These are phyloP conservation scores for Platanthera zijinensis DNA, from an alignment of 106 monocot genomes.

Conservation along the genomic window DNA sequence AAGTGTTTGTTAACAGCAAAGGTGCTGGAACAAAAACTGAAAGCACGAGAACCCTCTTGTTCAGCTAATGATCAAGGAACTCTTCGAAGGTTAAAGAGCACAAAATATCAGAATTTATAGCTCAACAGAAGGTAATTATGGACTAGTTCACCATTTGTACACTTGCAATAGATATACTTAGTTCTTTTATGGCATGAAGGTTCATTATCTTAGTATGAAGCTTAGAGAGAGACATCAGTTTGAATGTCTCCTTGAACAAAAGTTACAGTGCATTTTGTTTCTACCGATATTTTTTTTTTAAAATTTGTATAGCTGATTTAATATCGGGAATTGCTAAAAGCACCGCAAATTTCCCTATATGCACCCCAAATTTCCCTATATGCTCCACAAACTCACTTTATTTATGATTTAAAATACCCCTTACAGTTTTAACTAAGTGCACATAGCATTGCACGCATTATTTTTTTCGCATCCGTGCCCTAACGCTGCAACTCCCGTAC, in stretches of 20 bases:
- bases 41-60: slow-evolving; percentile 35
- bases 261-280: slow-evolving; percentile 11
- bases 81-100: slow-evolving; percentile 52
- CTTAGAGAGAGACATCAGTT: slow-evolving; percentile 27
- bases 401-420: no score
- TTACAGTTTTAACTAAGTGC: no score
- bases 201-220: slow-evolving; percentile 34
- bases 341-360: no score
- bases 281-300: no score
- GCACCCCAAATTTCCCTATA: no score
- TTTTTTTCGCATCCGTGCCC: no score
- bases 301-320: background rate
- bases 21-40: slow-evolving; percentile 53
- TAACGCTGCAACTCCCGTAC: no score
- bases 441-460: no score
- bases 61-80: slow-evolving; percentile 45
- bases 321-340: background rate
- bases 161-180: background rate
- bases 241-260: slow-evolving; percentile 27
- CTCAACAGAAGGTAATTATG: slow-evolving; percentile 33
- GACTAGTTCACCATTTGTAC: background rate
- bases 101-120: slow-evolving; percentile 22
- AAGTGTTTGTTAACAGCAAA: slow-evolving; percentile 30
- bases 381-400: no score
- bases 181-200: slow-evolving; percentile 20